A percentile compares a stretch with the other conserved stretches of the same genome.
Conservation (phyloP, 2,329 filamentous ascomycete species). For the Periconia sp. region DNA sequence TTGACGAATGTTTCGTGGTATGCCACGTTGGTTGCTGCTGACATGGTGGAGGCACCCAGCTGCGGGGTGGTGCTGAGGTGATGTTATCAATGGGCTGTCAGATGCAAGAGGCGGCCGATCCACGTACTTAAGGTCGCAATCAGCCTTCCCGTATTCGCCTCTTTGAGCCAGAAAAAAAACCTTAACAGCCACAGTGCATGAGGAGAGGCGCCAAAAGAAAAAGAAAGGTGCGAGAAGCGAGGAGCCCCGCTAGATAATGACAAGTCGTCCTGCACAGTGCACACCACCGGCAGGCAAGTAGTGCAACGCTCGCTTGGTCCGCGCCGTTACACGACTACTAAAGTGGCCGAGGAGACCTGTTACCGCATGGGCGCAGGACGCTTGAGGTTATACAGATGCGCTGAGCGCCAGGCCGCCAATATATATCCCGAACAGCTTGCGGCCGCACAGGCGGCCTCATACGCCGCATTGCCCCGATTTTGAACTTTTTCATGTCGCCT, state of each 20-base stretch:
- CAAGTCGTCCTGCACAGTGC: too few relatives aligned
- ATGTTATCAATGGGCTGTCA: not conserved
- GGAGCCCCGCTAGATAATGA: too few relatives aligned
- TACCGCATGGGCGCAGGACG: not conserved
- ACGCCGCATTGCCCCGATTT: not conserved
- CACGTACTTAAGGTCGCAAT: not conserved
- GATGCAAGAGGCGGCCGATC: not conserved
- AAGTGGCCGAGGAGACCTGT: too few relatives aligned
- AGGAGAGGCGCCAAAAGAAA: too few relatives aligned
- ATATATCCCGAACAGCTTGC: not conserved
- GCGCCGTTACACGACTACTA: too few relatives aligned
- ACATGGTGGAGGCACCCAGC: not conserved
- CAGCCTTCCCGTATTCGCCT: too few relatives aligned
- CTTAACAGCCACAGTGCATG: too few relatives aligned
- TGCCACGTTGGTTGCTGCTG: conserved; percentile 2
- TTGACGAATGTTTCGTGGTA: conserved; percentile 14
- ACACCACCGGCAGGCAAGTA: too few relatives aligned
- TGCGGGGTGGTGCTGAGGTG: not conserved
- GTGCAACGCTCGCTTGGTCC: too few relatives aligned
- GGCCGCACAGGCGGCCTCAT: not conserved
- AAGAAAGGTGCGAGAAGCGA: too few relatives aligned
- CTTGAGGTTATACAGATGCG: not conserved
- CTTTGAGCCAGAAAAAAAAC: too few relatives aligned
- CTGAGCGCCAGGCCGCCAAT: not conserved
- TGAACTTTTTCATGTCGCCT: not conserved